phyloP scores from a whole-genome alignment of 768 basidiomycete genomes.

The Lactarius evosmus region DNA sequence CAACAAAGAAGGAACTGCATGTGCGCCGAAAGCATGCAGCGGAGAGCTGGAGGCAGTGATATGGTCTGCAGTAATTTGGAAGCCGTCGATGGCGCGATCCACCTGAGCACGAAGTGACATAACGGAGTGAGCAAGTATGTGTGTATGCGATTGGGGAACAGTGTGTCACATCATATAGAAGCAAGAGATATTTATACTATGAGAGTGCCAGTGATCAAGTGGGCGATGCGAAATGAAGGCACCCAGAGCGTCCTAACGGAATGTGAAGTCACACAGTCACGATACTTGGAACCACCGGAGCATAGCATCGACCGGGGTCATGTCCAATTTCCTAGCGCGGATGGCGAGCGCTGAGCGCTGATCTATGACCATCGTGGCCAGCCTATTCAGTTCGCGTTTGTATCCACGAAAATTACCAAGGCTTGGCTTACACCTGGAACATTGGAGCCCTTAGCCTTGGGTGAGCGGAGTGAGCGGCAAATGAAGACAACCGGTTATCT shows the following conservation, averaged over 20 bases:
- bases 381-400: neutral
- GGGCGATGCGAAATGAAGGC: neutral
- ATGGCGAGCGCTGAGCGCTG: neutral
- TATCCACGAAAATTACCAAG: neutral
- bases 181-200: constrained; percentile 22
- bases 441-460: too few relatives aligned
- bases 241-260: neutral
- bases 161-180: neutral
- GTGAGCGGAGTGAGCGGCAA: too few relatives aligned
- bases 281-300: neutral
- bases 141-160: neutral
- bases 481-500: too few relatives aligned
- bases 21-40: constrained; percentile 14
- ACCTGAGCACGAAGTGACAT: constrained; percentile 11
- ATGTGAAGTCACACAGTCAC: neutral
- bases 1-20: constrained; percentile 10
- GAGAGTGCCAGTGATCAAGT: too few relatives aligned
- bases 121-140: neutral
- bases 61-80: constrained; percentile 9
- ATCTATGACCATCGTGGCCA: neutral
- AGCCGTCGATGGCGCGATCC: neutral
- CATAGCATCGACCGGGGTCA: neutral
- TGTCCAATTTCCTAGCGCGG: neutral
- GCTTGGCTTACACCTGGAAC: too few relatives aligned
- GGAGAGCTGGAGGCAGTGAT: constrained; percentile 11